Evolutionary conservation across 306 rosid species (phyloP), one percentile per base, ranked within the genome.

Genomic region (Sophora flavescens): DNA sequence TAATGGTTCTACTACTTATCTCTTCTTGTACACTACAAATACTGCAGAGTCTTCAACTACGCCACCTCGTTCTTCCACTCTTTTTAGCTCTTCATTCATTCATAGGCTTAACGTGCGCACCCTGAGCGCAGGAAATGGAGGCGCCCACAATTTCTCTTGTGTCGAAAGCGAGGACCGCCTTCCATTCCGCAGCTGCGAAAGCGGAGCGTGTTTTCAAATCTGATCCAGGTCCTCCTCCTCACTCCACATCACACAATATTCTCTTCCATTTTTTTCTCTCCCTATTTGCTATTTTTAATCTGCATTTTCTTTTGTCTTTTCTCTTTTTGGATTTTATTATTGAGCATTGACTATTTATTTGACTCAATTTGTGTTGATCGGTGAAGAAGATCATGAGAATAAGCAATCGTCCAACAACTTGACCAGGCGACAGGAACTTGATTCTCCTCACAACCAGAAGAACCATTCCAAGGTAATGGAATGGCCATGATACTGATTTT

Each of bases 141-240:
- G 63, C 88, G 60, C 88, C 89, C 6, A 88, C 99, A 44, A 44
- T 9, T 44, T 44, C 50, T 63, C 89, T 92, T 75, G 97, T 96
- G 56, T 96, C 90, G 45, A 96, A 91, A 89, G 97, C 99, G 63
- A 91, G 96, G 91, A 89, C 86, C 18, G 97, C 98, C 91, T 89
- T 96, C 50, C 88, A 91, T 91, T 96, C 98, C 80, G 98, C 96
- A 12, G 99, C 99, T 72, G 97, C 97, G 14, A 95, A 95, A 91
- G 98, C 99, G 96, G 99, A 92, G 89, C 87, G 97, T 15, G 92
- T 92, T 52, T 92, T 91, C 48, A 95, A 94, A 78, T 83, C 97
- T 77, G 96, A 92, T 89, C 96, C 90, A 83, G 96, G 95, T 89
- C 72, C 67, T 79, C 72, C 67, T 79, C 11, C 70, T 48, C 81